These are phyloP conservation scores for Stemphylium vesicarium DNA, from an alignment of 2,329 filamentous ascomycete species.

Conservation along the genomic window DNA sequence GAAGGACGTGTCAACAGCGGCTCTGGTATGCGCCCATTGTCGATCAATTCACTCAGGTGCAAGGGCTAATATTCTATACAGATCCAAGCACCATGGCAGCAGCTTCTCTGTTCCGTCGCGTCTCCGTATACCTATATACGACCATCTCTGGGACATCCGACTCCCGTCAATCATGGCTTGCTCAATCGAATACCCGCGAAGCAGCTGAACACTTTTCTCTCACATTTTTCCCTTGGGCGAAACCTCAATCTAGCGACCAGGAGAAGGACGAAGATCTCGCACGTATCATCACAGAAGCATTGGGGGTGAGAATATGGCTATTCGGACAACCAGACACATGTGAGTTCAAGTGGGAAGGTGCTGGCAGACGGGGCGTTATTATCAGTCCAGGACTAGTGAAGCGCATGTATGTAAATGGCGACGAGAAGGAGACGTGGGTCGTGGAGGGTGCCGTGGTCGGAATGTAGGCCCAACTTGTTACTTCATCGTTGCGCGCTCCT, in stretches of 20 bases:
- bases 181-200: conserved; percentile 35
- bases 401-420: conserved; percentile 8
- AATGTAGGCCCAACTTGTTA: not conserved
- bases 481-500: not conserved
- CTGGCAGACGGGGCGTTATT: conserved; percentile 29
- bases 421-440: conserved; percentile 4
- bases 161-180: conserved; percentile 6
- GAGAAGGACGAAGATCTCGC: conserved; percentile 40
- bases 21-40: conserved; percentile 1
- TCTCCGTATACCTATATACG: conserved; percentile 36
- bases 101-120: conserved; percentile 35
- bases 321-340: conserved; percentile 34
- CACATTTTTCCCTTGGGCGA: conserved; percentile 46
- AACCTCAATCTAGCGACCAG: conserved; percentile 33
- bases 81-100: conserved; percentile 19
- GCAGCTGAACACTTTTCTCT: conserved; percentile 45
- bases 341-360: conserved; percentile 36
- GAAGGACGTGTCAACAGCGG: not conserved
- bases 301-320: conserved; percentile 40
- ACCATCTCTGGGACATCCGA: conserved; percentile 4
- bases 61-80: conserved; percentile 4
- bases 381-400: conserved; percentile 32
- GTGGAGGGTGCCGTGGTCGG: conserved; percentile 17
- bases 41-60: not conserved
- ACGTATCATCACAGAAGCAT: conserved; percentile 30